phyloP scores from a whole-genome alignment of 2,329 filamentous ascomycete genomes.

The Scedosporium aurantiacum region DNA sequence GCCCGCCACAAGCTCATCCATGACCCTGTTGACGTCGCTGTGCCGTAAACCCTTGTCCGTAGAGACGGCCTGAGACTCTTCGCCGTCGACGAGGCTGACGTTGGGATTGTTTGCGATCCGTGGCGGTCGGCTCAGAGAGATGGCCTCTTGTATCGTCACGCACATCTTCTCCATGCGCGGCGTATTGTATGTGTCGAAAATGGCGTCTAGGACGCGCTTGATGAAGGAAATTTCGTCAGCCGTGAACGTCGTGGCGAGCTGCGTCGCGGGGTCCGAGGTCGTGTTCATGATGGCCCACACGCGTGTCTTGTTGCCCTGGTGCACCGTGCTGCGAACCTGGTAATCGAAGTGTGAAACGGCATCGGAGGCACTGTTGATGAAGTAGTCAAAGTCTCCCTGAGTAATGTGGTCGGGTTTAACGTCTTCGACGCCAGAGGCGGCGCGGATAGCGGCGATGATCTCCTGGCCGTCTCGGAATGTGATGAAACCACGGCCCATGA shows the following conservation, averaged over 20 bases:
- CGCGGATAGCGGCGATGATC: conserved; percentile 66
- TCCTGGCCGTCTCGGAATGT: conserved; percentile 63
- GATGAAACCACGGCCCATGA: conserved; percentile 68
- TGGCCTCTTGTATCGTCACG: conserved; percentile 66
- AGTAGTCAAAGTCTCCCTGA: conserved; percentile 54
- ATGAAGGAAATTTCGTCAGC: conserved; percentile 84
- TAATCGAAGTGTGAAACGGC: conserved; percentile 73
- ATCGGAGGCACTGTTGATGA: conserved; percentile 59
- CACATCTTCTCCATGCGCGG: conserved; percentile 73
- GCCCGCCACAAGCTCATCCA: conserved; percentile 61
- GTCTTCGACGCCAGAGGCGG: conserved; percentile 30
- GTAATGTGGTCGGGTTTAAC: conserved; percentile 53
- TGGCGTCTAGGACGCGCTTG: conserved; percentile 75
- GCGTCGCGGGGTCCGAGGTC: conserved; percentile 71
- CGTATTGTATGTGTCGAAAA: conserved; percentile 86
- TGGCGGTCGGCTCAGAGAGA: conserved; percentile 51
- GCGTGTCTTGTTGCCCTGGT: conserved; percentile 57
- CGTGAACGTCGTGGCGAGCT: conserved; percentile 70
- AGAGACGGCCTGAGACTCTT: conserved; percentile 22
- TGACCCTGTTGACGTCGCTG: conserved; percentile 62
- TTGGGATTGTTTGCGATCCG: conserved; percentile 18
- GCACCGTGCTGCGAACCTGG: conserved; percentile 65
- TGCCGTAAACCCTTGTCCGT: conserved; percentile 55
- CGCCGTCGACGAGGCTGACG: conserved; percentile 19
- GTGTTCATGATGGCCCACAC: conserved; percentile 82